phyloP scores from a whole-genome alignment of 495 filamentous ascomycete species.

The Penicillium fimorum region DNA sequence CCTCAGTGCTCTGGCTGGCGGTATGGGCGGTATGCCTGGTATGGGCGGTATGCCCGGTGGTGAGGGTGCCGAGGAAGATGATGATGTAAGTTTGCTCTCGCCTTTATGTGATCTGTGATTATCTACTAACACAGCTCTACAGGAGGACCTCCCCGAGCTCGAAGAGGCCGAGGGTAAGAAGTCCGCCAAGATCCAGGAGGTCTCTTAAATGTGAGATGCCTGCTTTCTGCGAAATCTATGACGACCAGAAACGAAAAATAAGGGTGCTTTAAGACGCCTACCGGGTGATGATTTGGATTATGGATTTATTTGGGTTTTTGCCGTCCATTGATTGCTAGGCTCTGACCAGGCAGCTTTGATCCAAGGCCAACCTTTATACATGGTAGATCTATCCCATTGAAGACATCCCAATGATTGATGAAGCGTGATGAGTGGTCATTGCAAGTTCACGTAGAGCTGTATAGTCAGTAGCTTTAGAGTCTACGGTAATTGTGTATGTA shows the following conservation, averaged over 20 bases:
- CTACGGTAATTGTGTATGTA: background rate
- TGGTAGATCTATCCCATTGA: slow-evolving; percentile 5
- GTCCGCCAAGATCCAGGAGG: slow-evolving; percentile 57
- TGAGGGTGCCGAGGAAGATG: slow-evolving; percentile 61
- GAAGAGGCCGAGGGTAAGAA: slow-evolving; percentile 46
- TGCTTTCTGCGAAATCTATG: slow-evolving; percentile 24
- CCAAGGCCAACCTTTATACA: background rate
- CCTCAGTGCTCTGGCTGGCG: slow-evolving; percentile 45
- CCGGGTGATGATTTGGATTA: slow-evolving; percentile 14
- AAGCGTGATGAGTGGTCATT: slow-evolving; percentile 5
- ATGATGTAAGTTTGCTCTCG: slow-evolving; percentile 34
- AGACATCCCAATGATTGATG: slow-evolving; percentile 14
- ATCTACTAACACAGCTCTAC: slow-evolving; percentile 43
- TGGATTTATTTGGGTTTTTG: slow-evolving; percentile 22
- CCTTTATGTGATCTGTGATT: slow-evolving; percentile 40
- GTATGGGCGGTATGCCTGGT: slow-evolving; percentile 23
- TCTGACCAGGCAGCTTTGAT: background rate
- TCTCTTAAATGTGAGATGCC: slow-evolving; percentile 41
- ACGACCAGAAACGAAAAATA: slow-evolving; percentile 34
- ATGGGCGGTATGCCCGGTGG: slow-evolving; percentile 28
- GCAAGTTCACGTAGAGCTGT: background rate
- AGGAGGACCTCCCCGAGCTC: slow-evolving; percentile 64
- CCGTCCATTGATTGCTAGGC: slow-evolving; percentile 18
- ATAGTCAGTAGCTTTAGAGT: background rate
- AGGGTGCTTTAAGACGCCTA: slow-evolving; percentile 18